Evolutionary conservation across 805 yeast species (phyloP).

Genomic region (Komagataella mondaviorum): DNA sequence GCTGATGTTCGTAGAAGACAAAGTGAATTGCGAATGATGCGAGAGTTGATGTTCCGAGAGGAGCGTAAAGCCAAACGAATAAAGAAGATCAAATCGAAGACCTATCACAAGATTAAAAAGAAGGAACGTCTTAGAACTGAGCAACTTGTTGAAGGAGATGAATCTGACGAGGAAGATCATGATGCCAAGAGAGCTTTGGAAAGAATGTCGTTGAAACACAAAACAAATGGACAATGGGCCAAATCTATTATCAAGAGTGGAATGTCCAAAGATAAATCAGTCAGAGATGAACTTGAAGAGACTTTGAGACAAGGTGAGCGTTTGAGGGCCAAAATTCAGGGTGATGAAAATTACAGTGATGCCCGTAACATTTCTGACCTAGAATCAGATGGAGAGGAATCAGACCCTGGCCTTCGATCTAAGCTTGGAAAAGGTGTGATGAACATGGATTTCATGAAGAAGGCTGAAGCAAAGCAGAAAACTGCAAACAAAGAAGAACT

Average conservation of each 20-base stretch:
- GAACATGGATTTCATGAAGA: slow-evolving; percentile 92
- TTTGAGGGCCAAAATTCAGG: slow-evolving; percentile 59
- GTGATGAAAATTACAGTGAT: slow-evolving; percentile 27
- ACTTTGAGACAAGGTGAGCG: slow-evolving; percentile 83
- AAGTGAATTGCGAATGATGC: slow-evolving; percentile 76
- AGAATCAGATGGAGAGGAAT: slow-evolving; percentile 29
- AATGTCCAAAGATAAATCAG: slow-evolving; percentile 72
- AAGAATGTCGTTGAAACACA: slow-evolving; percentile 86
- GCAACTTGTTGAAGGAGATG: slow-evolving; percentile 51
- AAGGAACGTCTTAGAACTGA: slow-evolving; percentile 64
- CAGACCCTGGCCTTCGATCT: slow-evolving; percentile 22
- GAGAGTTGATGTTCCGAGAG: slow-evolving; percentile 94
- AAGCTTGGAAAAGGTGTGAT: slow-evolving; percentile 77
- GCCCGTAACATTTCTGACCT: slow-evolving; percentile 34
- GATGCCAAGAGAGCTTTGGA: slow-evolving; percentile 76
- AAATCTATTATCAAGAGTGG: slow-evolving; percentile 82
- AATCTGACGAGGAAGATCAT: slow-evolving; percentile 41
- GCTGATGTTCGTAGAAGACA: slow-evolving; percentile 72
- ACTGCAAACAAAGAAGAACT: slow-evolving; percentile 43
- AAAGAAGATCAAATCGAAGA: slow-evolving; percentile 89
- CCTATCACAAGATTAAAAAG: slow-evolving; percentile 76
- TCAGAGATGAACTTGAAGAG: slow-evolving; percentile 84
- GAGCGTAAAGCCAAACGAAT: slow-evolving; percentile 83
- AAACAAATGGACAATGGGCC: slow-evolving; percentile 84
- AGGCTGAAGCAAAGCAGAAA: slow-evolving; percentile 63